Conservation (phyloP, 2,329 filamentous ascomycete genomes). For the Botrytis galanthina region DNA sequence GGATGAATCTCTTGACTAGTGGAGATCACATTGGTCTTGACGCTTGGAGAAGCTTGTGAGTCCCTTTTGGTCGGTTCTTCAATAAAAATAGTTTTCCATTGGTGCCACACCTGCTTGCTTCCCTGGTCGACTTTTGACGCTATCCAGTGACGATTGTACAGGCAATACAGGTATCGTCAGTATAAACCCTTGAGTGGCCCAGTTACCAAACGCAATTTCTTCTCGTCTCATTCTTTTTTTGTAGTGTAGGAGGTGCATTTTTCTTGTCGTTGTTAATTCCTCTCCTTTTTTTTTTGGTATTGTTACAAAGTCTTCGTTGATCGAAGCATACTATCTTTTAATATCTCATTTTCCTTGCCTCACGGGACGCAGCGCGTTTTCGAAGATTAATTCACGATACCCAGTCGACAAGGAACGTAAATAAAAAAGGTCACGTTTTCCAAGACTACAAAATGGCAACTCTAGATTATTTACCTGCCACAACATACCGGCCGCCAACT, state of each 20-base stretch:
- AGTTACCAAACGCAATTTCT: conserved; percentile 6
- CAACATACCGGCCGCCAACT: conserved; percentile 49
- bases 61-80: conserved; percentile 21
- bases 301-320: conserved; percentile 40
- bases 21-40: conserved; percentile 13
- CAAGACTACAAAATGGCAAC: conserved; percentile 36
- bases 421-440: conserved; percentile 25
- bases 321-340: conserved; percentile 41
- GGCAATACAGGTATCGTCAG: conserved; percentile 5
- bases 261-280: conserved; percentile 23
- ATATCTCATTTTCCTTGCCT: conserved; percentile 30
- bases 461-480: conserved; percentile 46
- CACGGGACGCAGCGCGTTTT: conserved; percentile 35
- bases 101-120: not conserved
- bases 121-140: conserved; percentile 13
- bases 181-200: conserved; percentile 20
- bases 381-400: conserved; percentile 26
- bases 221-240: conserved; percentile 15
- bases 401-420: conserved; percentile 25
- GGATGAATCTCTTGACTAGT: not conserved
- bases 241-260: conserved; percentile 15
- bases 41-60: conserved; percentile 7
- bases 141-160: conserved; percentile 10
- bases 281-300: conserved; percentile 22
- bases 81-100: conserved; percentile 9